Evolutionary conservation across 139 green algal genomes (phyloP), one percentile per base, ranked within the genome.

Genomic region (Trebouxia sp.): DNA sequence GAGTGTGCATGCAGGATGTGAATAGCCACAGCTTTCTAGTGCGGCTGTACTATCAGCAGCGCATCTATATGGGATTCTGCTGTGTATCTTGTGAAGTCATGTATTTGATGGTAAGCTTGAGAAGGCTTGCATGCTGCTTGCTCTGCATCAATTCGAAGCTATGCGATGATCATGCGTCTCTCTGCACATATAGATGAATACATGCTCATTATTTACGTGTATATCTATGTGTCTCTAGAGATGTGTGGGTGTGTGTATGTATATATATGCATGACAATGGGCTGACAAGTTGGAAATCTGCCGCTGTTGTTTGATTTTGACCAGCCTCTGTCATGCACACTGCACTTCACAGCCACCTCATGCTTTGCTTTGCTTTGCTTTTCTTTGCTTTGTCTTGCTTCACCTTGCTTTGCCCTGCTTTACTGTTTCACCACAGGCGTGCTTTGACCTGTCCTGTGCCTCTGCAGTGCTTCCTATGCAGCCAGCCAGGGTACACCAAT

Each of bases 41-140:
- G 35, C 87, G 93, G 6, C 80, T 88, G 32, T 99, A 99, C 87
- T 99, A 99, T 88, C 69, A 53, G 41, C 85, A 94, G 82, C 89
- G 96, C 41, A 70, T 97, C 10, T 98, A 99, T 87, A 99, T 98
- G 96, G 96, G 93, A 76, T 95, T 94, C 76, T 99, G 96, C 91
- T 98, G 94, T 85, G 76, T 97, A 1, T 95, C 85, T 77, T 94
- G 91, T 58, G 94, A 98, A 67, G 91, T 96, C 3, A 76, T 91
- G 26, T 95, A 93, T 76, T 83, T 94, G 0, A 65, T 82, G 45
- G 80, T 92, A 66, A 70, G 43, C 1, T 28, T 69, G 42, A 38
- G 62, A 24, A 14, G 56, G 24, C 3, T n/a, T 30, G 5, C 76
- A 35, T 22, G 22, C 47, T 28, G 1, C 12, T 50, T 37, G 8